phyloP scores from a whole-genome alignment of 2,329 filamentous ascomycete genomes.

The Epichloe sibirici region DNA sequence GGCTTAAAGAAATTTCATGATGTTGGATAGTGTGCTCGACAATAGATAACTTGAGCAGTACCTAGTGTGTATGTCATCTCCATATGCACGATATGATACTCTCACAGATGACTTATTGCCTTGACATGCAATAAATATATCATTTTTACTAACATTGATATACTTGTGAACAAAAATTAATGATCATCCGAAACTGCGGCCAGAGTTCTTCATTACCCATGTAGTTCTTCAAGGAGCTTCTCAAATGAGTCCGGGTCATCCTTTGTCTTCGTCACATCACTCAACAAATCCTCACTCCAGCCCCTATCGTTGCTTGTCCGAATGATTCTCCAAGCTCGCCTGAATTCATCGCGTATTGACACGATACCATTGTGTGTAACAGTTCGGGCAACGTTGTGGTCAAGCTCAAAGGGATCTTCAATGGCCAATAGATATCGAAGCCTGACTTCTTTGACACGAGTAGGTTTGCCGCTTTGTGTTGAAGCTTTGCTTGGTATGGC shows the following conservation, averaged over 20 bases:
- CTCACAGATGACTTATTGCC: background rate
- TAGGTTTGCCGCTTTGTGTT: conserved; percentile 16
- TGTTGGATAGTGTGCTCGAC: no score
- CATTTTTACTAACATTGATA: no score
- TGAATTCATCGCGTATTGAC: conserved; percentile 72
- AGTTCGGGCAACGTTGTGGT: conserved; percentile 80
- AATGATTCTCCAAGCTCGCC: conserved; percentile 65
- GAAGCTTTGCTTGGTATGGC: conserved; percentile 8
- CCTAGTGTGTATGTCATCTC: background rate
- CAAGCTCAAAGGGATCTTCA: conserved; percentile 80
- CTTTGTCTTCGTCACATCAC: conserved; percentile 31
- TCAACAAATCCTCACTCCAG: conserved; percentile 36
- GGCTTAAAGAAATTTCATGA: background rate
- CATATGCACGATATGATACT: background rate
- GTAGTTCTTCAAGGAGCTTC: conserved; percentile 22
- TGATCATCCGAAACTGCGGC: background rate
- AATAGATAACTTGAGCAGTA: background rate
- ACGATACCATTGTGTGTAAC: conserved; percentile 76
- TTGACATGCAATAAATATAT: background rate
- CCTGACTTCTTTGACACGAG: conserved; percentile 54
- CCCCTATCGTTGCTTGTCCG: conserved; percentile 32
- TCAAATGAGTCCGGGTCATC: conserved; percentile 14
- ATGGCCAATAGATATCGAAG: conserved; percentile 80
- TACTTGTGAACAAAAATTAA: no score
- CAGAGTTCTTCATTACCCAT: conserved; percentile 15